Conservation (phyloP, 139 green algal genomes). For the Helicosporidium sp. region DNA sequence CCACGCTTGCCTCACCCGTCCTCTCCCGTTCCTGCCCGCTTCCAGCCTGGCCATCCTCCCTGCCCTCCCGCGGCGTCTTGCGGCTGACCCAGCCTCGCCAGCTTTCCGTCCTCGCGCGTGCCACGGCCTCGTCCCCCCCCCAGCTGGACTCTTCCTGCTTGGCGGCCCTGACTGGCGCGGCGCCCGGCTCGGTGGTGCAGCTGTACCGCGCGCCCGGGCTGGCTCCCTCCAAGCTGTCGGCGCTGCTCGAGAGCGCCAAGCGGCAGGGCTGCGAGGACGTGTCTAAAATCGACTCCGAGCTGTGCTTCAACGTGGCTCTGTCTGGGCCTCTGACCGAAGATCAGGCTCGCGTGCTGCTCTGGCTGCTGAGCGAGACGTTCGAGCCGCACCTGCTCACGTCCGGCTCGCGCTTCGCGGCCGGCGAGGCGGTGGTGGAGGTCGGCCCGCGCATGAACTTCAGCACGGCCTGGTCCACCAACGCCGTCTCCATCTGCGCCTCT, state of each 20-base stretch:
- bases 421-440: constrained; percentile 40
- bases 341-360: constrained; percentile 59
- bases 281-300: constrained; percentile 47
- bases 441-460: constrained; percentile 83
- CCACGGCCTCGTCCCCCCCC: too few relatives aligned
- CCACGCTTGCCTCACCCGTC: too few relatives aligned
- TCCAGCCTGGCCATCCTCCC: too few relatives aligned
- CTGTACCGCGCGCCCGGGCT: constrained; percentile 65
- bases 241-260: constrained; percentile 41
- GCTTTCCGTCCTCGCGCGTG: too few relatives aligned
- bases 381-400: constrained; percentile 71
- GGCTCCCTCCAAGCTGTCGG: constrained; percentile 21
- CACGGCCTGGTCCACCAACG: constrained; percentile 91
- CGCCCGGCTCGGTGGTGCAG: constrained; percentile 41
- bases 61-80: too few relatives aligned
- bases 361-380: constrained; percentile 88
- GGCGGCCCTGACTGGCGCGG: neutral
- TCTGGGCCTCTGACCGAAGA: constrained; percentile 30
- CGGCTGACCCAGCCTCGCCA: too few relatives aligned
- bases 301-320: constrained; percentile 81
- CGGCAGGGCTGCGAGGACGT: constrained; percentile 46
- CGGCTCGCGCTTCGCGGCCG: constrained; percentile 16
- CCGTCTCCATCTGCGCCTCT: constrained; percentile 79
- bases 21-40: too few relatives aligned
- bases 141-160: too few relatives aligned